Base-by-base conservation (phyloP, 805 yeast genomes). In the Metschnikowia amazonensis region DNA sequence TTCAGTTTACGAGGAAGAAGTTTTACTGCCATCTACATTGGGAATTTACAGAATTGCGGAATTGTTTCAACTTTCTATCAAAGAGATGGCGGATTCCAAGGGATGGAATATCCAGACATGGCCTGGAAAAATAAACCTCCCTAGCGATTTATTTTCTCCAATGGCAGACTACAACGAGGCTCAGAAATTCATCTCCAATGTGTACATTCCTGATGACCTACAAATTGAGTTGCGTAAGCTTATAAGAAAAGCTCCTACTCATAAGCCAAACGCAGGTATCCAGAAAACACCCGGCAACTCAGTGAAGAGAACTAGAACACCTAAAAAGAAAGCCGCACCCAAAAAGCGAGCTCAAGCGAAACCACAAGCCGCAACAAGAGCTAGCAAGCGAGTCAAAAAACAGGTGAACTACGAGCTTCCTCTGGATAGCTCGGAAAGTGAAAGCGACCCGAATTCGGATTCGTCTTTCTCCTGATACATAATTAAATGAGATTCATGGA, bases 81-180 rank as follows among this genome's bases (percentile, higher is more conserved):
- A 81, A 44, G 80, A 77, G 45, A 65, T 80, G 20, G 77, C 82
- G 35, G 82, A 77, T 20, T 57, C 65, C 20, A 81, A 75, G 55
- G 74, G 72, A 36, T 88, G 96, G 95, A 76, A 76, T 18, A 69
- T 86, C 45, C 77, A 82, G 20, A 81, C 89, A 0, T 89, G 90
- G 81, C 95, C 96, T 0, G 95, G 92, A 1, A 85, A 83, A 55
- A 62, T 85, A 14, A 77, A 79, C 16, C 62, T 89, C 16, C 83
- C 92, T 0, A 64, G 73, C n/a, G 96, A 89, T 58, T 60, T 86
- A 7, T 88, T 76, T 63, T 66, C 72, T n/a, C 79, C 86, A 1
- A 79, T 84, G 72, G 67, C 70, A 7, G 69, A 77, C n/a, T 59
- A 77, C 2, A 65, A 70, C 13, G 84, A 80, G 49, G 84, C 88